Base-by-base conservation (phyloP, 1,139 yeast genomes). In the Candida neerlandica region DNA sequence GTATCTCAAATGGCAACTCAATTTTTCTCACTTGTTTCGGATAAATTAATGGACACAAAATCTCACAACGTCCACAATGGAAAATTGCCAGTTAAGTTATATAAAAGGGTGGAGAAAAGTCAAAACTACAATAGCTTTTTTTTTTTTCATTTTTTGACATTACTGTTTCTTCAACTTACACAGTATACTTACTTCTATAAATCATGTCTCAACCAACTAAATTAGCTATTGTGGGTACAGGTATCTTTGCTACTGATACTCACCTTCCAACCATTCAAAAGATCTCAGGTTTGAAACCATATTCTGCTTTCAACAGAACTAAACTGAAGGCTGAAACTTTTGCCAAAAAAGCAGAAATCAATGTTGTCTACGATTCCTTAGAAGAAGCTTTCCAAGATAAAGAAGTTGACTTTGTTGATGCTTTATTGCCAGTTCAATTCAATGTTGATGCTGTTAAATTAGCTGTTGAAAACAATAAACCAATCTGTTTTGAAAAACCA, bases 151-250 rank as follows among this genome's bases (percentile, higher is more conserved):
- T n/a, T n/a, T n/a, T n/a, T n/a, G n/a, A n/a, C 19, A 23, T 16
- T 16, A 16, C 23, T 29, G 21, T 27, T 12, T 23, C 12, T 12
- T 23, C 30, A n/a, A 38, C 34, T 39, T 26, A 26, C 15, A 16
- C 16, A 40, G 12, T 29, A 21, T 30, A 30, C 4, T 5, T 14
- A 11, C n/a, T n/a, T 12, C n/a, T 6, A 19, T 3, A 16, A 14
- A 40, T 26, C 41, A 55, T 55, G 57, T 53, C 57, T 32, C 42
- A 50, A 21, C 53, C 49, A 45, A 64, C 83, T 50, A 85, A 81
- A 62, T 79, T 89, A 48, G 97, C 95, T 49, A 72, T 90, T 49
- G 82, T 90, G 49, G 97, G 97, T 53, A 91, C 97, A 1, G 97
- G 97, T 56, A 89, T 92, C 62, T 92, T 91, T 64, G 97, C 98